These are phyloP conservation scores for Metschnikowia continentalis DNA, from an alignment of 805 yeast genomes.

Conservation along the genomic window DNA sequence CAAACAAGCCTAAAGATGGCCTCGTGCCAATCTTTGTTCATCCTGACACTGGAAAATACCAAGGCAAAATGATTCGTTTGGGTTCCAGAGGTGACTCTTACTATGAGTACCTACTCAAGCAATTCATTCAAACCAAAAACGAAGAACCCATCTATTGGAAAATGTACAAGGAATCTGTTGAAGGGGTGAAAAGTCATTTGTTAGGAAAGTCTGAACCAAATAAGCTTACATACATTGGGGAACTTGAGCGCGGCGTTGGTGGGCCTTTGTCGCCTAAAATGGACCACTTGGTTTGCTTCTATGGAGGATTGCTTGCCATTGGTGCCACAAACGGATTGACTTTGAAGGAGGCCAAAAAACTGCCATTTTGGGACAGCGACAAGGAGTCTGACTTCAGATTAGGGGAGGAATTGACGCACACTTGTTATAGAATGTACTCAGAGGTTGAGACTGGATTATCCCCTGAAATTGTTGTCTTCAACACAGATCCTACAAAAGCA, in stretches of 20 bases:
- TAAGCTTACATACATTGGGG: constrained; percentile 69
- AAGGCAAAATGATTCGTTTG: constrained; percentile 62
- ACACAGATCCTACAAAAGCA: constrained; percentile 42
- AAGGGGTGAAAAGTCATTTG: constrained; percentile 70
- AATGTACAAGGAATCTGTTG: constrained; percentile 73
- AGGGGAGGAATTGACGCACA: constrained; percentile 69
- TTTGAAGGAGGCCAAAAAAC: constrained; percentile 49
- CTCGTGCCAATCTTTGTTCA: constrained; percentile 76
- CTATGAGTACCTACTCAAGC: constrained; percentile 84
- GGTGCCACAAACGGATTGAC: constrained; percentile 83
- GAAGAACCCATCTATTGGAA: constrained; percentile 57
- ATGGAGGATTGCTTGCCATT: constrained; percentile 82
- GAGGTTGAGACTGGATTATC: constrained; percentile 72
- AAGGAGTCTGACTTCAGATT: constrained; percentile 62
- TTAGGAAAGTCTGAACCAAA: constrained; percentile 58
- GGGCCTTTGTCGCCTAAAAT: constrained; percentile 64
- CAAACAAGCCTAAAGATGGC: constrained; percentile 63
- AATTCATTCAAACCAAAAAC: constrained; percentile 72
- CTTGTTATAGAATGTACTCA: constrained; percentile 83
- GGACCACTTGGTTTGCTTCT: constrained; percentile 92
- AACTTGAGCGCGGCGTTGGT: constrained; percentile 63
- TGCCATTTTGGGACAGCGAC: constrained; percentile 52
- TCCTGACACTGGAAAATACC: constrained; percentile 70
- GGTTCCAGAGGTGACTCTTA: constrained; percentile 94
- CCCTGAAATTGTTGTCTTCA: constrained; percentile 87